Base-by-base conservation (phyloP, 2,329 filamentous ascomycete species). In the Tolypocladium tropicale region DNA sequence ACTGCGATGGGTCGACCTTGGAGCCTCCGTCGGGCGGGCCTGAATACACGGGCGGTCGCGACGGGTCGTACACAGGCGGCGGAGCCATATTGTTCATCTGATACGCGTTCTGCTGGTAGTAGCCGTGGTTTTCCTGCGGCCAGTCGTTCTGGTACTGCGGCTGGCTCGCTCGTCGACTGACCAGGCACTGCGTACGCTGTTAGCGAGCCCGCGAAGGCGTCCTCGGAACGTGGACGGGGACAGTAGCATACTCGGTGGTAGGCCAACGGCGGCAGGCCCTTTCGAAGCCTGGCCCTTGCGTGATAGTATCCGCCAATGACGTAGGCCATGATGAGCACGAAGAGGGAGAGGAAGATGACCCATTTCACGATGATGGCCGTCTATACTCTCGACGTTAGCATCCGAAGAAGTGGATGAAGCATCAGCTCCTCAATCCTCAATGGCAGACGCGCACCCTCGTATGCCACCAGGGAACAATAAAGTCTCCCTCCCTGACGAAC, bases 231-330 rank as follows among this genome's bases (percentile, higher is more conserved):
- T 9, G 30, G 33, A 39, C 36, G 33, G 25, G 14, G 33, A 21
- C 14, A 21, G 5, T 10, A 52, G 62, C 80, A 36, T 76, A 86
- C 84, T 64, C 85, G 76, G 70, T 94, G 88, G 66, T 93, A 93
- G 59, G 70, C 72, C 37, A 91, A 71, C 18, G 88, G 85, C 21
- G 77, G 74, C 39, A 84, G 74, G 1, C 88, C 88, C 68, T 84
- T 85, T 58, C 74, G 77, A 60, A 92, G 76, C 51, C 89, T 78
- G 50, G 73, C 72, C 67, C 82, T 82, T 50, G 88, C 89, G 70
- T 93, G 89, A 51, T 81, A 71, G 68, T 88, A 87, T 58, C 87
- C 88, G 57, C 82, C 76, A 55, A 89, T 61, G 64, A 91, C 75
- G 76, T 84, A 90, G 46, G 77, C 63, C 54, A 82, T 68, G 64